Evolutionary conservation across 805 yeast genomes (phyloP), one percentile per base, ranked within the genome.

Genomic region (Debaryomyces castellii): DNA sequence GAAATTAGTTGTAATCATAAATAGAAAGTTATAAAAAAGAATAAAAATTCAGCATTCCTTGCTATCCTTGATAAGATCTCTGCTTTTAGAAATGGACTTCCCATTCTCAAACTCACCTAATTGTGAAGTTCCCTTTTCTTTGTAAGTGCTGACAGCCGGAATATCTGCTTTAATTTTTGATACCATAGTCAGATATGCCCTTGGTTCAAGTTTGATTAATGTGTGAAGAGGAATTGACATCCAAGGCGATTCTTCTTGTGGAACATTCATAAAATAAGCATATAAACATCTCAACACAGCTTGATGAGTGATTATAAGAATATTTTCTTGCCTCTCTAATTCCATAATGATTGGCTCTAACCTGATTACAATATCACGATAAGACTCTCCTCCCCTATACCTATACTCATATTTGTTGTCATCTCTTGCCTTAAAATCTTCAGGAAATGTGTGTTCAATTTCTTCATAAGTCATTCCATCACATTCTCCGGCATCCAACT

Each of bases 331-430:
- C 49, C 97, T 83, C 69, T 94, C 99, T 52, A 94, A 77, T 66
- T 94, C 99, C 99, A 94, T 94, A 50, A 94, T 94, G 53, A 94
- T 90, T 4, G 99, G 99, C 63, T 94, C 99, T 46, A 94, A 74
- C 46, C 99, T 76, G 36, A 91, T 86, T 38, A 92, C 97, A 34
- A 94, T 96, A 58, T 94, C 99, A 47, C 96, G 80, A 66, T 94
- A 94, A 4, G 96, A 87, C 67, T 94, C 99, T 38, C 99, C 99
- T 9, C 98, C 98, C 36, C 97, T 80, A 66, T 94, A 94, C 44
- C 99, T 78, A 67, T 94, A 94, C 62, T 89, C 97, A 63, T 87
- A 94, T 70, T 94, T 94, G 71, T 94, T 87, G 53, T 88, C 96
- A 63, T 94, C 99, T 48, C 99, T 80, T 6, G 97, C 96, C 55